Percentiles rank a stretch among this genome's conserved stretches.
These are phyloP conservation scores for Beta macrorhiza DNA, from an alignment of 179 eudicot genomes.

Conservation along the genomic window DNA sequence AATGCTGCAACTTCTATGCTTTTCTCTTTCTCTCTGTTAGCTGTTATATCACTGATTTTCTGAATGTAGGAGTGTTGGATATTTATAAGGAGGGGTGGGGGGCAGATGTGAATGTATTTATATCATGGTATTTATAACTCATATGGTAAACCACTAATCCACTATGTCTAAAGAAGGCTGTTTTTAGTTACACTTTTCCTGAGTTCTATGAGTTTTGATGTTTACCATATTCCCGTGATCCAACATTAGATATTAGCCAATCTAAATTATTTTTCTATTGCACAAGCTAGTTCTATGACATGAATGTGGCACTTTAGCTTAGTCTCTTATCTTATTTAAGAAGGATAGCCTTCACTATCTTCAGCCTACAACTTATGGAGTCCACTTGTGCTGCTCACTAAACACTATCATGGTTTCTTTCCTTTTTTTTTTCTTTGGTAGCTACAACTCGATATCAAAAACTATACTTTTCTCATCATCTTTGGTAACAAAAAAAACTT, in stretches of 20 bases:
- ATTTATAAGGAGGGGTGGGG: constrained; percentile 12
- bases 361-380: not conserved
- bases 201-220: not conserved
- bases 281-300: not conserved
- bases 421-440: not conserved
- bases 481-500: no score
- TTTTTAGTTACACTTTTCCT: not conserved
- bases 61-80: not conserved
- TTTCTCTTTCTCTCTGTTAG: not conserved
- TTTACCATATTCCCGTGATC: constrained; percentile 7
- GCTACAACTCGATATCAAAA: not conserved
- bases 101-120: not conserved
- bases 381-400: not conserved
- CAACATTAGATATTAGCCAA: not conserved
- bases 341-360: not conserved
- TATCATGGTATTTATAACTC: not conserved
- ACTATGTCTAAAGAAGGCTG: constrained; percentile 2
- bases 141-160: not conserved
- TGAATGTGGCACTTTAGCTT: not conserved
- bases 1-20: not conserved
- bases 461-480: not conserved
- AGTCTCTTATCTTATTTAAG: not conserved
- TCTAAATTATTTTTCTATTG: no score
- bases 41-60: not conserved
- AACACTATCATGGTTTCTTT: not conserved